Evolutionary conservation across 345 rosid species (phyloP).

Genomic region (Noccaea bulbosa): DNA sequence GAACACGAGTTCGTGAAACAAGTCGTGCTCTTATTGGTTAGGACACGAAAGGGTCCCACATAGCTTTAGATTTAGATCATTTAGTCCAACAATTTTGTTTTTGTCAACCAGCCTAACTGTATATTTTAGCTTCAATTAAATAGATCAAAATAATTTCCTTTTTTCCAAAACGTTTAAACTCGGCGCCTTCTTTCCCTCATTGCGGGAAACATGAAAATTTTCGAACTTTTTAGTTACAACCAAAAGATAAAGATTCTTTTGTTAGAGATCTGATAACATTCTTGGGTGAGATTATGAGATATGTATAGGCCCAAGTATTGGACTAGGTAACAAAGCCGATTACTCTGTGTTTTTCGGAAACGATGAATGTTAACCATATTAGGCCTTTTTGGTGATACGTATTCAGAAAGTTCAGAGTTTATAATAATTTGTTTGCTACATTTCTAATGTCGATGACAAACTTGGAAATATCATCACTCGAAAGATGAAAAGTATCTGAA

Average conservation of each 20-base stretch:
- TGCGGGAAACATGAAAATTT: slow-evolving; percentile 36
- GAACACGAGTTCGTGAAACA: slow-evolving; percentile 23
- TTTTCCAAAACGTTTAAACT: slow-evolving; percentile 38
- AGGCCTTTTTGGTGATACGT: too few species aligned
- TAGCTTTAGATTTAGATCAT: slow-evolving; percentile 27
- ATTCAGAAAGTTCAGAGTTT: too few species aligned
- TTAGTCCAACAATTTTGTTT: slow-evolving; percentile 20
- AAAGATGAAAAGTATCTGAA: too few species aligned
- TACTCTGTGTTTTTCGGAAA: too few species aligned
- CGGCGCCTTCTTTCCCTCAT: slow-evolving; percentile 34
- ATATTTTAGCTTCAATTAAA: slow-evolving; percentile 15
- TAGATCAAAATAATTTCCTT: not conserved
- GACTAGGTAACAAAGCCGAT: not conserved
- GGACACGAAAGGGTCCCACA: slow-evolving; percentile 33
- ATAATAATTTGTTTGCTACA: too few species aligned
- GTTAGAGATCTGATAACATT: not conserved
- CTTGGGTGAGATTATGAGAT: not conserved
- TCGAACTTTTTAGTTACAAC: not conserved
- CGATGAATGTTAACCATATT: too few species aligned
- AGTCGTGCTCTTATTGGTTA: slow-evolving; percentile 28
- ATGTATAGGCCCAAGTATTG: not conserved
- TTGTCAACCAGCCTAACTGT: slow-evolving; percentile 17
- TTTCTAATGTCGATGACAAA: too few species aligned
- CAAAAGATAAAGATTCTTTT: not conserved
- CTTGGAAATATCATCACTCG: too few species aligned